phyloP scores from a whole-genome alignment of 495 filamentous ascomycete species.

The Penicillium flavigenum region DNA sequence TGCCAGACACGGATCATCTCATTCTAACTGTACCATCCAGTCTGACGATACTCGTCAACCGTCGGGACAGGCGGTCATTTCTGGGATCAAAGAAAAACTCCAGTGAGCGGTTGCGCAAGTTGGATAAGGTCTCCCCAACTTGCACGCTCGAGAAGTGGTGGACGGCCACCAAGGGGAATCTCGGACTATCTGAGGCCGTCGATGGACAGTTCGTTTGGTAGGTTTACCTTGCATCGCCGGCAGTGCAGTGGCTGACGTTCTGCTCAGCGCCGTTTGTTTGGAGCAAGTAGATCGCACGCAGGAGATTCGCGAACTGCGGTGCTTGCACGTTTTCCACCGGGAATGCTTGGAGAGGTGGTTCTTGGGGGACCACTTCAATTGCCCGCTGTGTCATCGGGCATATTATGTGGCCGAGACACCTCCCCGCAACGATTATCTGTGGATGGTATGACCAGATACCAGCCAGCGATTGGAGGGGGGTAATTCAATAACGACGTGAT shows the following conservation, averaged over 20 bases:
- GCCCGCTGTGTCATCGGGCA: constrained; percentile 43
- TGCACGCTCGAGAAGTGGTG: constrained; percentile 48
- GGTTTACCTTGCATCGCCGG: constrained; percentile 5
- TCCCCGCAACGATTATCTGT: constrained; percentile 40
- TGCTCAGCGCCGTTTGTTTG: constrained; percentile 42
- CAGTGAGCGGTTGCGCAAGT: constrained; percentile 37
- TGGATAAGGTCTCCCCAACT: constrained; percentile 42
- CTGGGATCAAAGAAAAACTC: constrained; percentile 30
- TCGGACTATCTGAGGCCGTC: constrained; percentile 36
- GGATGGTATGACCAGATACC: constrained; percentile 40
- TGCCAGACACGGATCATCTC: background rate
- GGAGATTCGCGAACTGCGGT: constrained; percentile 45
- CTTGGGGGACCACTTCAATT: constrained; percentile 44
- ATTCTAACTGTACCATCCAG: constrained; percentile 20
- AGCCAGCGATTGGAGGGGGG: background rate
- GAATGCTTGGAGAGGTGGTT: constrained; percentile 51
- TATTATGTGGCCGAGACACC: constrained; percentile 40
- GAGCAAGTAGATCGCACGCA: constrained; percentile 42
- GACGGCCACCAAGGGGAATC: constrained; percentile 36
- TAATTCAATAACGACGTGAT: constrained; percentile 6
- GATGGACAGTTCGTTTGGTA: constrained; percentile 49
- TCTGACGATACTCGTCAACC: constrained; percentile 40
- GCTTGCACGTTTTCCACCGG: constrained; percentile 48
- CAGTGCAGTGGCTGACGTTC: background rate
- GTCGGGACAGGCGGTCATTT: constrained; percentile 31